Evolutionary conservation across 441 rosid genomes (phyloP).

Genomic region (Aquilaria agallochum): DNA sequence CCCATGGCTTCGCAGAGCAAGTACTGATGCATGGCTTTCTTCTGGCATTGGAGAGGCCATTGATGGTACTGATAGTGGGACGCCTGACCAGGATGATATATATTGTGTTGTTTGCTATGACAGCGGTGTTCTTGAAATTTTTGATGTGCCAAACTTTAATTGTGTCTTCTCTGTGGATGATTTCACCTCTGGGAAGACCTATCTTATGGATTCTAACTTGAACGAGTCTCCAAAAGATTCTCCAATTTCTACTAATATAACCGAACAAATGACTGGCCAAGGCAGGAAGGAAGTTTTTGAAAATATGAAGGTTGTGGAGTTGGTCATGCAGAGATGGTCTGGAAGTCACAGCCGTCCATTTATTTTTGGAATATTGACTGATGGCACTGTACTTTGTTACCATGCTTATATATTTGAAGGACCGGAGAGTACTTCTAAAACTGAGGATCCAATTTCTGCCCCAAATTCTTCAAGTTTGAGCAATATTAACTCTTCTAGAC

Average conservation of each 20-base stretch:
- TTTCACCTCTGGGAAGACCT: slow-evolving; percentile 75
- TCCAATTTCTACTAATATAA: slow-evolving; percentile 31
- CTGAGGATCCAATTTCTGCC: slow-evolving; percentile 47
- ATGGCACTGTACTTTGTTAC: slow-evolving; percentile 94
- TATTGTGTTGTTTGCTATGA: slow-evolving; percentile 89
- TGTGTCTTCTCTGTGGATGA: slow-evolving; percentile 85
- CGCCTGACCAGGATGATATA: slow-evolving; percentile 89
- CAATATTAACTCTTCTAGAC: slow-evolving; percentile 63
- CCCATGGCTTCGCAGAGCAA: slow-evolving; percentile 95
- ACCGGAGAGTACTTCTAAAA: slow-evolving; percentile 56
- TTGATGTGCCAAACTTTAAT: slow-evolving; percentile 85
- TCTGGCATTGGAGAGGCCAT: slow-evolving; percentile 81
- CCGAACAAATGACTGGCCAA: slow-evolving; percentile 48
- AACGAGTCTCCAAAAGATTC: slow-evolving; percentile 44
- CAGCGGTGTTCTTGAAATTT: slow-evolving; percentile 83
- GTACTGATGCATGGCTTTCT: slow-evolving; percentile 97
- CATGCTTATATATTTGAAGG: slow-evolving; percentile 90
- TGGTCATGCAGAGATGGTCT: slow-evolving; percentile 96
- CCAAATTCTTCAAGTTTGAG: slow-evolving; percentile 38
- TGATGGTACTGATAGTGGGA: slow-evolving; percentile 84
- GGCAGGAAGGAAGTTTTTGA: slow-evolving; percentile 62
- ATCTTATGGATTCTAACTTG: slow-evolving; percentile 59
- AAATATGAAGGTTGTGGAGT: slow-evolving; percentile 74
- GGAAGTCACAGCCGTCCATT: slow-evolving; percentile 87
- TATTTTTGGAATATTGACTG: slow-evolving; percentile 85